Conservation (phyloP, 768 basidiomycete species). For the Termitomyces sp. region DNA sequence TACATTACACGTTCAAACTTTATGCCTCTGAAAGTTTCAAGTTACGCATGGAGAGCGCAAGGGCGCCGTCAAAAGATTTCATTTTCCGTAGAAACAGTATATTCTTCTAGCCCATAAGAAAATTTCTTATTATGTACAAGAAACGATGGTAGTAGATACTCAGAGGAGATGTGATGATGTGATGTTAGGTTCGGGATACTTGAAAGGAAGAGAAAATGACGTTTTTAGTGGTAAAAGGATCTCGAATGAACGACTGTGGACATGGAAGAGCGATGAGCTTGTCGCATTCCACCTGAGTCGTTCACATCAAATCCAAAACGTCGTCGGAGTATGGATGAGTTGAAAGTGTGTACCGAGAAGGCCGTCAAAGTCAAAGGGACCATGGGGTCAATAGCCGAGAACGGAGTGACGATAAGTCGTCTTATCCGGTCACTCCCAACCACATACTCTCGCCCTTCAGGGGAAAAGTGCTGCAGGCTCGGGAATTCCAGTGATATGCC, state of each 20-base stretch:
- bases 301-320: background rate
- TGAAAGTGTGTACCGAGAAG: background rate
- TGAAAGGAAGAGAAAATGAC: background rate
- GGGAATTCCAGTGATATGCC: conserved; percentile 18
- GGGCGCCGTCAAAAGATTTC: background rate
- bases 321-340: background rate
- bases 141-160: background rate
- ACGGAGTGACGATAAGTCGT: background rate
- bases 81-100: background rate
- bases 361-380: conserved; percentile 1
- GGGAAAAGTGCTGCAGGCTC: background rate
- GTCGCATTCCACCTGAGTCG: background rate
- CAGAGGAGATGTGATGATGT: background rate
- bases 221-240: background rate
- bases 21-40: too few species aligned
- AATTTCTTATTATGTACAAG: background rate
- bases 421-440: conserved; percentile 7
- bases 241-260: background rate
- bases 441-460: background rate
- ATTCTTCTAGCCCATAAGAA: background rate
- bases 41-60: too few species aligned
- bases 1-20: too few species aligned
- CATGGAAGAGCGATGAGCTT: background rate
- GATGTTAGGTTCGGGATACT: background rate
- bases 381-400: conserved; percentile 2